A percentile compares a stretch with the other conserved stretches of the same genome.
Conservation (phyloP, 2,329 filamentous ascomycete species). For the Diaporthe australafricana region DNA sequence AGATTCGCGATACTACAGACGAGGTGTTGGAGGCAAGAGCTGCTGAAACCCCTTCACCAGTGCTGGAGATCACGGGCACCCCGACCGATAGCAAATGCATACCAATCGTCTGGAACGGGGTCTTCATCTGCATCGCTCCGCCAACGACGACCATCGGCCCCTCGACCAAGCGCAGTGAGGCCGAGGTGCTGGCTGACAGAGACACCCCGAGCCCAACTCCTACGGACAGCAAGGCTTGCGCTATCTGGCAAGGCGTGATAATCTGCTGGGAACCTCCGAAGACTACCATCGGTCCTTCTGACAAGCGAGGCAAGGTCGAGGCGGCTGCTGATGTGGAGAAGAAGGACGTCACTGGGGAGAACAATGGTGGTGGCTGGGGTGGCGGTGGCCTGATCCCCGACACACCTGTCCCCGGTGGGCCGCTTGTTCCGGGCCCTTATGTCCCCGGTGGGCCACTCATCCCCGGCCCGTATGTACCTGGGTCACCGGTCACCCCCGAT, state of each 20-base stretch:
- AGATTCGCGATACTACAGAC: neutral
- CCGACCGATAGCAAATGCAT: constrained; percentile 15
- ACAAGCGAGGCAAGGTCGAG: constrained; percentile 1
- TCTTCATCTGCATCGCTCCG: constrained; percentile 12
- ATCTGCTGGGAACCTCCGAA: constrained; percentile 23
- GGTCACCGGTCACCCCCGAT: constrained; percentile 45
- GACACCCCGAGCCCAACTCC: constrained; percentile 10
- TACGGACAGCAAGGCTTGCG: constrained; percentile 7
- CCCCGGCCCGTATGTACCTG: constrained; percentile 1
- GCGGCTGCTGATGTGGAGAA: constrained; percentile 5
- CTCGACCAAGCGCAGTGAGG: constrained; percentile 5
- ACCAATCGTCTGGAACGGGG: constrained; percentile 10
- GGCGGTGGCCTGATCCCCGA: constrained; percentile 22
- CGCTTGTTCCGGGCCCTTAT: constrained; percentile 45
- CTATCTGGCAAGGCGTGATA: constrained; percentile 10
- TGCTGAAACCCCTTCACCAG: neutral
- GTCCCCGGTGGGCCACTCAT: constrained; percentile 34
- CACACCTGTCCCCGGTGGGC: constrained; percentile 45
- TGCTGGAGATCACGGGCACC: constrained; percentile 6
- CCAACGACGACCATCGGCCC: constrained; percentile 16
- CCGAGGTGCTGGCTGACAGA: constrained; percentile 3
- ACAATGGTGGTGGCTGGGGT: constrained; percentile 7
- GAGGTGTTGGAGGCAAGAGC: neutral
- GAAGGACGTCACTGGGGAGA: neutral
- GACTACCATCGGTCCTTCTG: constrained; percentile 3